Evolutionary conservation across 352 stramenopile genomes (phyloP), one percentile per base, ranked within the genome.

Genomic region (Globisporangium paroecandrum): DNA sequence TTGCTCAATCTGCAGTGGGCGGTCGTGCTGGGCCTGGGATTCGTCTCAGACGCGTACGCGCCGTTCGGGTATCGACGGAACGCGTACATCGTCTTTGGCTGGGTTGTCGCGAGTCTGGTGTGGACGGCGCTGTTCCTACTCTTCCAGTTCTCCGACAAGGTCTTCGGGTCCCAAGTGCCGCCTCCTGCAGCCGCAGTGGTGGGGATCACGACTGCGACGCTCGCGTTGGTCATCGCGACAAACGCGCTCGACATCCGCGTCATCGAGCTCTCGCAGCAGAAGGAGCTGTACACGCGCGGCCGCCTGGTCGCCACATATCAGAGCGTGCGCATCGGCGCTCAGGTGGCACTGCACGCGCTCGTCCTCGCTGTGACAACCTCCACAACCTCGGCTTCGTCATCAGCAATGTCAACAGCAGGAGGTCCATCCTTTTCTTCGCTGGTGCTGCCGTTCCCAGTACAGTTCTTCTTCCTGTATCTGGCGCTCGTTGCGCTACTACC

Each of bases 61-160:
- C 70, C 73, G 2, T 58, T 66, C 18, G 36, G 72, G 9, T 70
- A 69, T 7, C 82, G 78, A 5, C 73, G 87, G 34, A 93, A 91
- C 66, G 75, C 84, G 10, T 94, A 91, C 71, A 90, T 95, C 68
- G 64, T 89, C 24, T 27, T 82, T 15, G 89, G 85, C 38, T 89
- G 77, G 77, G 53, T 55, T 10, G 18, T 72, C 38, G 36, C 69
- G 6, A 60, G 55, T 76, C n/a, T 84, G 72, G 72, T 41, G 73
- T n/a, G 56, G 29, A 34, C 29, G 29, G 29, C 55, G 64, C 60
- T 82, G 3, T 80, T 79, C n/a, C 24, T 69, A 25, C 38, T 77
- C 32, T 74, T 72, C 54, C 62, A 72, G 64, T 75, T 57, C 51
- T 58, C 61, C 9, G 18, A 49, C 5, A 0, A 18, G 25, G 62